Base-by-base conservation (phyloP, 176 grass and related monocot genomes). In the Eleusine coracana region DNA sequence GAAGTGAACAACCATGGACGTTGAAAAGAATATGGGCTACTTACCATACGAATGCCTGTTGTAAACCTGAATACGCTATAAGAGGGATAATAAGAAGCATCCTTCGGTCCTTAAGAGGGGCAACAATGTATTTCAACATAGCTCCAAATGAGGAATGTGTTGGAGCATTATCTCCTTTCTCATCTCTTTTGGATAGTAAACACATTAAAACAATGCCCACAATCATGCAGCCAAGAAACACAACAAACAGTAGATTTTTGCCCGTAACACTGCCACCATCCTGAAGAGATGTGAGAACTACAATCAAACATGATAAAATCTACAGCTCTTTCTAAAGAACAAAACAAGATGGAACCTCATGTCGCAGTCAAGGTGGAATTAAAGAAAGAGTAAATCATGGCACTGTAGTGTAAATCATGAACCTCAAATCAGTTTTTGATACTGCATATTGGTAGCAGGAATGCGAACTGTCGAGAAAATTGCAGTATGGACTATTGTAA, bases 1-100 rank as follows among this genome's bases (percentile, higher is more conserved):
- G 34, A 68, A 70, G 27, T 25, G 45, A 88, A 81, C 4, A 54
- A 54, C 28, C 81, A 85, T 69, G 65, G 13, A 56, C 61, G 25
- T 40, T 60, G 40, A 80, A 77, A 49, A 37, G 3, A 31, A 10
- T 44, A 34, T 84, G 45, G 65, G 28, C 18, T 78, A 66, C 85
- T 86, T 88, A 99, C 96, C 96, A 99, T 36, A 99, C 89, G 85
- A 99, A 99, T 85, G 96, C 93, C 85, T 99, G 96, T 65, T 99
- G 96, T 80, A 99, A 74, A 71, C 96, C 96, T 67, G 96, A 99
- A 89, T 99, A 99, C 75, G 83, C 79, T 45, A 99, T 92, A 18
- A 99, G 87, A 80, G 96, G 93, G 61, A 99, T 93, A 52, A 85
- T 84, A 78, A 99, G 81, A 79, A 99, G 89, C 96, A 99, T 93